Evolutionary conservation across 345 rosid genomes (phyloP), one percentile per base, ranked within the genome.

Genomic region (Psidium friedrichsthalianum): DNA sequence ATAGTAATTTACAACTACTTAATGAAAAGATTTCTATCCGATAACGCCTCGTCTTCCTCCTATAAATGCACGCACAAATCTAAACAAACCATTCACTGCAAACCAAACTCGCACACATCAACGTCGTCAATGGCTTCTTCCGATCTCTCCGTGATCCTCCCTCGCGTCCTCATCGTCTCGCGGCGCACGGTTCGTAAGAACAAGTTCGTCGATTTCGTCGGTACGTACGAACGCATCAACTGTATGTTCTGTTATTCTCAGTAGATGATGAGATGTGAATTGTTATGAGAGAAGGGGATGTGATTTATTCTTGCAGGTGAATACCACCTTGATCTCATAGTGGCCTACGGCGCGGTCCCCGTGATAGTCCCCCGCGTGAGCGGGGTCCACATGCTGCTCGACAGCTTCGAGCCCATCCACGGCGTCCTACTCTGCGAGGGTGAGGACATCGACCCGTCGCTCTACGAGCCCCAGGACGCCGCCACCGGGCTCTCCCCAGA

Each of bases 341-440:
- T 95, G 10, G 81, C 91, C 3, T 89, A 95, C 9, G 98, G 98
- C 12, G 99, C 99, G 21, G 98, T 95, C 2, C 99, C 97, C 3
- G 98, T 92, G 4, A 94, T 96, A 25, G 96, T 96, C 25, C 98
- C 98, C 14, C 90, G 99, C 16, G 98, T 95, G 25, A 91, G 74
- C 83, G 98, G 99, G 8, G 93, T 96, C 78, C 94, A 95, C 87
- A 90, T 89, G 94, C 86, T 96, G 59, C 64, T 96, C 2, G 94
- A 94, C 32, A 95, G 97, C 89, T 96, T 96, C 86, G 94, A 96
- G 88, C 99, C 99, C 7, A 94, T 96, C 92, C 98, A 96, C 74
- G 98, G 99, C 9, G 98, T 96, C 84, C 98, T 96, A 54, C 97
- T 95, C 2, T 96, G 98, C 56, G 98, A 96, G 91, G 98, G 98